Evolutionary conservation across 805 yeast genomes (phyloP).

Genomic region (Wickerhamomyces hampshirensis): DNA sequence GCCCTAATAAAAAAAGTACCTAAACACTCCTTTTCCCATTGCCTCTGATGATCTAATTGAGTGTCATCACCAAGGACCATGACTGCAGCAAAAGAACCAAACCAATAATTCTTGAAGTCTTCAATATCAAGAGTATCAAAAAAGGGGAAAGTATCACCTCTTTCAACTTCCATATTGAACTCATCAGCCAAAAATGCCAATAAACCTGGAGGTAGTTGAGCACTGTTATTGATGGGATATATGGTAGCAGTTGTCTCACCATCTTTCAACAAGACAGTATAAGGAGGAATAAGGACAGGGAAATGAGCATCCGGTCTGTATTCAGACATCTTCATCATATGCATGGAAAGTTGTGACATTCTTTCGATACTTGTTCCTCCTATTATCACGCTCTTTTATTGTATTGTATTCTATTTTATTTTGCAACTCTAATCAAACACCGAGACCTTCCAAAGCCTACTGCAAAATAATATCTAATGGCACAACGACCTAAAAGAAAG

Average conservation of each 20-base stretch:
- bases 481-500: too few relatives aligned
- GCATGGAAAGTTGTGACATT: slow-evolving; percentile 8
- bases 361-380: too few relatives aligned
- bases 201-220: slow-evolving; percentile 71
- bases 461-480: too few relatives aligned
- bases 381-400: too few relatives aligned
- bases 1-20: slow-evolving; percentile 86
- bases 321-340: slow-evolving; percentile 11
- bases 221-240: slow-evolving; percentile 69
- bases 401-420: too few relatives aligned
- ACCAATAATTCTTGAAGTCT: slow-evolving; percentile 83
- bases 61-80: slow-evolving; percentile 75
- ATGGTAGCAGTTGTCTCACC: slow-evolving; percentile 92
- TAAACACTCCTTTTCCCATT: slow-evolving; percentile 90
- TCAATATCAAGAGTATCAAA: slow-evolving; percentile 74
- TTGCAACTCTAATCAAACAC: too few relatives aligned
- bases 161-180: slow-evolving; percentile 84
- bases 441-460: too few relatives aligned
- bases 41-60: slow-evolving; percentile 45
- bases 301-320: slow-evolving; percentile 21
- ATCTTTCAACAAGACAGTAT: slow-evolving; percentile 77
- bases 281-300: slow-evolving; percentile 40
- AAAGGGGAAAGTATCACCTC: slow-evolving; percentile 85
- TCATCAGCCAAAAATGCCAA: slow-evolving; percentile 84
- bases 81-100: slow-evolving; percentile 75